Conservation (phyloP, 1,284 basidiomycete species). For the Trichosporon ovoides region DNA sequence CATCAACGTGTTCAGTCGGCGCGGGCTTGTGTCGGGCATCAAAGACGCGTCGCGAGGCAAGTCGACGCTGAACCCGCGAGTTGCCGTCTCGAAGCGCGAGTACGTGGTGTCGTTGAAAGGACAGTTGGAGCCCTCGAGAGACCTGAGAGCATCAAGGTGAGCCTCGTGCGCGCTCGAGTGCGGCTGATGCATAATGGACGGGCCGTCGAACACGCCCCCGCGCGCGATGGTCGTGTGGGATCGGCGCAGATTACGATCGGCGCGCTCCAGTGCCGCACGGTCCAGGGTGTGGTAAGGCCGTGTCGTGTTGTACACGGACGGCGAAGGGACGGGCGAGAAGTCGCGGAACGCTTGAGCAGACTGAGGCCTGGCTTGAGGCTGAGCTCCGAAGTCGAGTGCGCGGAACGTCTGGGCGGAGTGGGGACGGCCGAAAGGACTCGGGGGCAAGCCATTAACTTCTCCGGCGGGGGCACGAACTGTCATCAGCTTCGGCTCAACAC, state of each 20-base stretch:
- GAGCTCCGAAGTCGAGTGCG: background rate
- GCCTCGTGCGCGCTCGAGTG: slow-evolving; percentile 23
- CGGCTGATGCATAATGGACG: background rate
- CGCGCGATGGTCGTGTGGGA: background rate
- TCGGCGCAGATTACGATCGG: background rate
- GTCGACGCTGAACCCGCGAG: background rate
- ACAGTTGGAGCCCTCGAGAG: slow-evolving; percentile 30
- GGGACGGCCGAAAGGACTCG: background rate
- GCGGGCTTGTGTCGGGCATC: background rate
- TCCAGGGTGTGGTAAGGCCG: background rate
- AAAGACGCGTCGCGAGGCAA: background rate
- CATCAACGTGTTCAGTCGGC: background rate
- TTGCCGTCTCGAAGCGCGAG: background rate
- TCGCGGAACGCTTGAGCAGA: background rate
- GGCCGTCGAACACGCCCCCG: background rate
- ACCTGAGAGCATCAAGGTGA: slow-evolving; percentile 34
- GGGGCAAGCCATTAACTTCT: background rate
- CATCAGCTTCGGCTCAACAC: background rate
- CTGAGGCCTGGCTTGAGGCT: background rate
- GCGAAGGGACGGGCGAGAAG: background rate
- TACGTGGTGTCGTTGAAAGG: background rate
- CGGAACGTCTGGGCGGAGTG: background rate
- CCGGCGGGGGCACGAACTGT: background rate
- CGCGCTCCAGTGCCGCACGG: too few species aligned
- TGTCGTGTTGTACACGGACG: background rate